Evolutionary conservation across 192 early-diverging fungal species (phyloP).

Genomic region (Funneliformis mosseae): DNA sequence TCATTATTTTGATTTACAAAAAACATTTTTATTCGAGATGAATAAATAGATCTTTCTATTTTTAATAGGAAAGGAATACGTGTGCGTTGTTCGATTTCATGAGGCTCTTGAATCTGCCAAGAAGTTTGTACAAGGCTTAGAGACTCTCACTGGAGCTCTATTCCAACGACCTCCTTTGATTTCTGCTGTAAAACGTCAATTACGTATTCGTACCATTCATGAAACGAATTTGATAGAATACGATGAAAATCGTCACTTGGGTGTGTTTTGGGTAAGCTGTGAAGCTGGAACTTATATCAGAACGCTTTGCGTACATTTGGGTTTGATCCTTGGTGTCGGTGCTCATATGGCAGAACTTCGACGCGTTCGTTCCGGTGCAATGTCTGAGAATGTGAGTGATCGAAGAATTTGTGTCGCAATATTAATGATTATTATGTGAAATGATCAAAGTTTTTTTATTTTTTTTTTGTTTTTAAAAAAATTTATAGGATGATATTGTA

Average conservation of each 20-base stretch:
- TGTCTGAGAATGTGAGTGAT: conserved; percentile 76
- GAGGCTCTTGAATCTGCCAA: conserved; percentile 89
- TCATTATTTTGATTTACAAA: background rate
- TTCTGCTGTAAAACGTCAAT: conserved; percentile 98
- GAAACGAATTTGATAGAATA: conserved; percentile 96
- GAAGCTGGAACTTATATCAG: conserved; percentile 99
- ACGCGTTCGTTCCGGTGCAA: conserved; percentile 91
- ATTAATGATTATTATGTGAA: background rate
- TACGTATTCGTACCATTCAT: conserved; percentile 98
- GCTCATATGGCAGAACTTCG: conserved; percentile 99
- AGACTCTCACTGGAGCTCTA: conserved; percentile 96
- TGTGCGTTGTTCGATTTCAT: conserved; percentile 92
- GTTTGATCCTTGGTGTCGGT: conserved; percentile 91
- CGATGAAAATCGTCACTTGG: conserved; percentile 95
- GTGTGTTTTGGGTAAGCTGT: conserved; percentile 97
- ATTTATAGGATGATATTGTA: conserved; percentile 79
- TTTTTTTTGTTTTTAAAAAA: background rate
- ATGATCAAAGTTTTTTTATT: conserved; percentile 1
- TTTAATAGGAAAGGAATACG: conserved; percentile 83
- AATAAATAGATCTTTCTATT: background rate
- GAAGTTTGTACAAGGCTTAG: conserved; percentile 83
- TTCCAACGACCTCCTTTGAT: conserved; percentile 99
- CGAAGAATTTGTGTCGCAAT: background rate
- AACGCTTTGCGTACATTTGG: conserved; percentile 98
- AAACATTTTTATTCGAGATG: background rate